phyloP scores from a whole-genome alignment of 2,329 filamentous ascomycete genomes.

The Xylariaceae sp. region DNA sequence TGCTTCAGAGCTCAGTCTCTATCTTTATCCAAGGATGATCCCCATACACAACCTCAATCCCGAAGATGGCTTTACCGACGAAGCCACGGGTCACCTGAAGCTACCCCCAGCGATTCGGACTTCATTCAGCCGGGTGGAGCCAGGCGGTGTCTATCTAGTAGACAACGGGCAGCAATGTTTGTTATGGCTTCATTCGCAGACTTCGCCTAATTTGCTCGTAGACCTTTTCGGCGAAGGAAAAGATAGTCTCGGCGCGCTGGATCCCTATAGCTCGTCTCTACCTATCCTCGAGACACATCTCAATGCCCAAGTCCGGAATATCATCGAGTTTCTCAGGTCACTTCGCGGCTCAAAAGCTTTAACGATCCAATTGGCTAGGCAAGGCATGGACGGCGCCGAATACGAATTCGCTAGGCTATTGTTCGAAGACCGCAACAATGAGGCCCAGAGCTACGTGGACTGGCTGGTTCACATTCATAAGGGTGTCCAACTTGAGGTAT shows the following conservation, averaged over 20 bases:
- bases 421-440: constrained; percentile 93
- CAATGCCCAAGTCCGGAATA: constrained; percentile 91
- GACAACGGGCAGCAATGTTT: constrained; percentile 93
- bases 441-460: constrained; percentile 96
- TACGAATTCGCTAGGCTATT: constrained; percentile 92
- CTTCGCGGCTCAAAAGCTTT: constrained; percentile 83
- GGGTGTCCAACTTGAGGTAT: constrained; percentile 83
- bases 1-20: constrained; percentile 78
- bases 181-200: constrained; percentile 88
- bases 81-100: constrained; percentile 78
- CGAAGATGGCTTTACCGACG: constrained; percentile 87
- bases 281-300: constrained; percentile 88
- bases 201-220: constrained; percentile 84
- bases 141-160: constrained; percentile 89
- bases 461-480: constrained; percentile 96
- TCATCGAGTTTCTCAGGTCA: constrained; percentile 79
- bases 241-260: constrained; percentile 68
- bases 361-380: constrained; percentile 84
- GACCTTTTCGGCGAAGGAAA: constrained; percentile 85
- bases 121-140: constrained; percentile 83
- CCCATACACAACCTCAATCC: constrained; percentile 85
- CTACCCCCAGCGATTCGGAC: constrained; percentile 79
- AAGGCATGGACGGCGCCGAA: constrained; percentile 91
- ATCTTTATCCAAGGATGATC: constrained; percentile 93
- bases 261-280: constrained; percentile 75